phyloP scores from a whole-genome alignment of 2,329 filamentous ascomycete species.

The Coniochaeta ligniaria region DNA sequence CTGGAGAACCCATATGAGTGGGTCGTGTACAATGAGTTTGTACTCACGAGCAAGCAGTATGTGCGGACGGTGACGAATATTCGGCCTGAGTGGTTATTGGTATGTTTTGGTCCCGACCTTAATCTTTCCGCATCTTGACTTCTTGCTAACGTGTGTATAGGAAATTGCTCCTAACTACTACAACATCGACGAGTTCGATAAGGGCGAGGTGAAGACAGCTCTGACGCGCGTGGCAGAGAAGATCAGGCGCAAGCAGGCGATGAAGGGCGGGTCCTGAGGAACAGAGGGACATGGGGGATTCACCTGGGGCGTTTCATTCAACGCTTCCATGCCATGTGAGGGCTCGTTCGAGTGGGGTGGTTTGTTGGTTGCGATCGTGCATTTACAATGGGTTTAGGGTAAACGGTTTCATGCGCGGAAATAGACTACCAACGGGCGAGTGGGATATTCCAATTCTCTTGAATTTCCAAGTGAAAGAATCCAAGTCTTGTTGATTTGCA shows the following conservation, averaged over 20 bases:
- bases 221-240: slow-evolving; percentile 51
- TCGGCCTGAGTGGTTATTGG: slow-evolving; percentile 88
- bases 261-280: slow-evolving; percentile 37
- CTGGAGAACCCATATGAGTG: slow-evolving; percentile 85
- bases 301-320: background rate
- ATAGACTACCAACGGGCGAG: background rate
- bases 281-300: background rate
- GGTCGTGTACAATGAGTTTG: slow-evolving; percentile 98
- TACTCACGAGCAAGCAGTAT: slow-evolving; percentile 96
- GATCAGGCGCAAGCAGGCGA: slow-evolving; percentile 51
- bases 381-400: background rate
- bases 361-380: background rate
- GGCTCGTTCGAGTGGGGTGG: background rate
- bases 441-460: background rate
- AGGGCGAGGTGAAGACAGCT: slow-evolving; percentile 76
- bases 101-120: slow-evolving; percentile 34
- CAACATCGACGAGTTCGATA: slow-evolving; percentile 72
- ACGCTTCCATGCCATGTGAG: too few species aligned
- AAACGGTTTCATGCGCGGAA: background rate
- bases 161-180: slow-evolving; percentile 95
- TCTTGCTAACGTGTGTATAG: slow-evolving; percentile 36
- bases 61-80: slow-evolving; percentile 90
- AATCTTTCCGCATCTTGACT: background rate
- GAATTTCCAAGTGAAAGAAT: background rate
- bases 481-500: too few species aligned